phyloP scores from a whole-genome alignment of 441 rosid genomes.

The Brassica balearica region DNA sequence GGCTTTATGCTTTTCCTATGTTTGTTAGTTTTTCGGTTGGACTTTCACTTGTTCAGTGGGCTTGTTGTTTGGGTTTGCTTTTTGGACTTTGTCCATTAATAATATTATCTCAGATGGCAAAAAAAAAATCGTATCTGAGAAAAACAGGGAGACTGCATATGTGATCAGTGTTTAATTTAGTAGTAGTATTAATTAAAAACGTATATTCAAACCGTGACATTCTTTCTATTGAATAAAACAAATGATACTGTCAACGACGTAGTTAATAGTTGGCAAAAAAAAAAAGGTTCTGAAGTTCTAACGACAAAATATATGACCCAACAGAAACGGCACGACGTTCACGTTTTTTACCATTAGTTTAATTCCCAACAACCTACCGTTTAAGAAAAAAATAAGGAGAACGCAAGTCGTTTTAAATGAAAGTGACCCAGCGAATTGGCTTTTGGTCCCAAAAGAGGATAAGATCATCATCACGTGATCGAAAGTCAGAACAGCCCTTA shows the following conservation, averaged over 20 bases:
- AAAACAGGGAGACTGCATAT: neutral
- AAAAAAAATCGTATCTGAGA: neutral
- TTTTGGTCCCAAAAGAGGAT: constrained; percentile 35
- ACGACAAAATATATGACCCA: neutral
- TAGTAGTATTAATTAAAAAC: neutral
- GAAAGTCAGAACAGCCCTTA: constrained; percentile 26
- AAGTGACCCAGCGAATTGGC: constrained; percentile 19
- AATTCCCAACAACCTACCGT: neutral
- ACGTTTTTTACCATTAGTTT: neutral
- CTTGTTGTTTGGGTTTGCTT: too few relatives aligned
- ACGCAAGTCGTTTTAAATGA: constrained; percentile 11
- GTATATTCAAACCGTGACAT: constrained; percentile 7
- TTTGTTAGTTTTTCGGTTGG: too few relatives aligned
- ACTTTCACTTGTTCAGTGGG: too few relatives aligned
- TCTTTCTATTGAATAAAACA: neutral
- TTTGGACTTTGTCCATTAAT: too few relatives aligned
- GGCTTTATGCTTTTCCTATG: too few relatives aligned
- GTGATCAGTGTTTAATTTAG: neutral
- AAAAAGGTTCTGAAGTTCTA: neutral
- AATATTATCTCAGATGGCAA: too few relatives aligned
- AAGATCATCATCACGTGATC: constrained; percentile 44
- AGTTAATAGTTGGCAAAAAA: neutral
- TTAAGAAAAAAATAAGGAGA: neutral
- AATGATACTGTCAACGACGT: constrained; percentile 10
- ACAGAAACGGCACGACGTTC: neutral